phyloP scores from a whole-genome alignment of 345 rosid species.

The Eucalyptus marginata region DNA sequence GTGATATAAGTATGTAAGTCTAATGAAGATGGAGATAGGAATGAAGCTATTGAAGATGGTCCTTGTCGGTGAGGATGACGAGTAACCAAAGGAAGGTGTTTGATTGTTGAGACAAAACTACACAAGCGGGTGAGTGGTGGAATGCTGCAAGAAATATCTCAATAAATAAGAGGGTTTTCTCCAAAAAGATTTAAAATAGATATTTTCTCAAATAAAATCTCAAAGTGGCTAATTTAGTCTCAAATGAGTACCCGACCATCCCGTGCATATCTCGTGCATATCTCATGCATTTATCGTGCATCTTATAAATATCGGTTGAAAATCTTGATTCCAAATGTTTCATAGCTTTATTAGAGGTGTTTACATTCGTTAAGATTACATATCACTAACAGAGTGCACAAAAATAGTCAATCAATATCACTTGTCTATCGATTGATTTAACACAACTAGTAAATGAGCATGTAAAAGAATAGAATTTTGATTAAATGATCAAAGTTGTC shows the following conservation, averaged over 20 bases:
- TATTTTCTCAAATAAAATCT: too few species aligned
- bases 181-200: too few species aligned
- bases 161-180: background rate
- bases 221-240: too few species aligned
- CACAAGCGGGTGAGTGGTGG: background rate
- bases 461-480: too few species aligned
- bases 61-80: background rate
- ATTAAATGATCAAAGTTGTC: too few species aligned
- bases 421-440: background rate
- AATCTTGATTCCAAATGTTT: too few species aligned
- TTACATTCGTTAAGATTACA: too few species aligned
- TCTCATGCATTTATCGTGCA: too few species aligned
- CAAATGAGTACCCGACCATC: too few species aligned
- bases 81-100: background rate
- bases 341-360: too few species aligned
- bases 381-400: background rate
- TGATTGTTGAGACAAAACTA: background rate
- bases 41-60: background rate
- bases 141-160: background rate
- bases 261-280: accelerated
- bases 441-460: too few species aligned
- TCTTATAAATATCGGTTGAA: too few species aligned
- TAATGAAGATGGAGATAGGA: background rate
- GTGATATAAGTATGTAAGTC: background rate
- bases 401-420: background rate